Base-by-base conservation (phyloP, 805 yeast species). In the Pichia ethanolica region DNA sequence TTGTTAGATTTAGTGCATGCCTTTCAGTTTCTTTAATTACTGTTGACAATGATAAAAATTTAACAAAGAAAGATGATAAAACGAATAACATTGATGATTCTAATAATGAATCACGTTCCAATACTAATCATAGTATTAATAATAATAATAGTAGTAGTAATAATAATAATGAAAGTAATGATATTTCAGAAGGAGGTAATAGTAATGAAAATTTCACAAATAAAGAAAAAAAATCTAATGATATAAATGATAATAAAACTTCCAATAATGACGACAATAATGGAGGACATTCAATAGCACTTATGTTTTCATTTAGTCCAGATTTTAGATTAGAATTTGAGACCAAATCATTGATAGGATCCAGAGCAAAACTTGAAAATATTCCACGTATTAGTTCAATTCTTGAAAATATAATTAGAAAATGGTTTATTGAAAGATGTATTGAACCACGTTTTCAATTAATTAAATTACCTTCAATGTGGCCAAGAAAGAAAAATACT, bases 361-460 rank as follows among this genome's bases (percentile, higher is more conserved):
- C 97, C 1, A 75, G 96, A 44, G 88, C 98, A 0, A 86, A 91
- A 62, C 71, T 93, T 30, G 96, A 90, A 65, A 89, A 93, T 59
- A 86, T 93, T 13, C 99, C 99, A 7, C 89, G 93, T 60, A 81
- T 93, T 37, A 81, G 95, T 9, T 82, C 87, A 50, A 70, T 93
- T 39, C 82, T 93, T 39, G 98, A 93, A 62, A 80, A 79, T 50
- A 83, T 83, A 52, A 74, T 93, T 38, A 75, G 93, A 54, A 82
- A 82, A 48, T 89, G 97, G 95, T 90, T 93, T 61, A 82, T 83
- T 14, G 97, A 91, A 58, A 73, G 97, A 53, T 89, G 96, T 62
- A 93, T 93, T 11, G 95, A 89, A 56, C 99, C 99, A 1, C 75
- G 95, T 57, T 91, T 84, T 59, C 96, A 90, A 63, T 84, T 88